These are phyloP conservation scores for Ascochyta lentis DNA, from an alignment of 2,329 filamentous ascomycete genomes.

Conservation along the genomic window DNA sequence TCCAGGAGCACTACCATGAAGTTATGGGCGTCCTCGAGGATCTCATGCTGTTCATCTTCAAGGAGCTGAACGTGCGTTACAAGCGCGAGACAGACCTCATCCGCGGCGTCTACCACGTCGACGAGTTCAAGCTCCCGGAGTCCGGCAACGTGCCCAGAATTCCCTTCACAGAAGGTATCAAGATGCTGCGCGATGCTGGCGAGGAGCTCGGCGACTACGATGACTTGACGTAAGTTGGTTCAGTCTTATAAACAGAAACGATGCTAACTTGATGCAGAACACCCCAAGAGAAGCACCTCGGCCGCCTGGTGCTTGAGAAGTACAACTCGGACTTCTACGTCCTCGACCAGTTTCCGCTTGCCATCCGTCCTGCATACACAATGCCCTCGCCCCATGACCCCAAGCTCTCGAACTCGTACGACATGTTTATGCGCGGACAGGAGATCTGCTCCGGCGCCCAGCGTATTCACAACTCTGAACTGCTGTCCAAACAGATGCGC, in stretches of 20 bases:
- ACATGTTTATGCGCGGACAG: constrained; percentile 75
- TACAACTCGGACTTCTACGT: constrained; percentile 96
- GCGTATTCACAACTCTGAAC: constrained; percentile 68
- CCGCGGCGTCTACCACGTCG: constrained; percentile 74
- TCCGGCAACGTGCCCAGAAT: constrained; percentile 77
- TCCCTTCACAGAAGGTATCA: constrained; percentile 78
- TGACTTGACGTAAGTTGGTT: constrained; percentile 65
- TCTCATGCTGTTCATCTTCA: constrained; percentile 80
- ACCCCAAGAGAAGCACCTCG: constrained; percentile 86
- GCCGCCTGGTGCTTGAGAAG: constrained; percentile 83
- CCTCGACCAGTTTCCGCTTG: constrained; percentile 93
- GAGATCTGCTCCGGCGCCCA: constrained; percentile 73
- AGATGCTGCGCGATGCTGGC: constrained; percentile 77
- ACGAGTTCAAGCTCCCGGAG: constrained; percentile 77
- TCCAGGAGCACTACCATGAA: constrained; percentile 78
- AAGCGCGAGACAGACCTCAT: constrained; percentile 75
- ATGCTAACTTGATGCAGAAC: constrained; percentile 55
- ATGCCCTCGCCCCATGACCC: constrained; percentile 65
- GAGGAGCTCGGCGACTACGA: constrained; percentile 79
- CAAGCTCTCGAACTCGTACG: constrained; percentile 67
- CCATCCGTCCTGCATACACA: constrained; percentile 89
- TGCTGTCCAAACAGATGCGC: constrained; percentile 64
- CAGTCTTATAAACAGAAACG: not conserved
- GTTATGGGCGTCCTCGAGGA: constrained; percentile 75
- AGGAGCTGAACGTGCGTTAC: constrained; percentile 71